Percentiles rank a stretch among this genome's conserved stretches.
Conservation (phyloP, 225 moss, liverwort and hornwort species). For the Polytrichum commune region DNA sequence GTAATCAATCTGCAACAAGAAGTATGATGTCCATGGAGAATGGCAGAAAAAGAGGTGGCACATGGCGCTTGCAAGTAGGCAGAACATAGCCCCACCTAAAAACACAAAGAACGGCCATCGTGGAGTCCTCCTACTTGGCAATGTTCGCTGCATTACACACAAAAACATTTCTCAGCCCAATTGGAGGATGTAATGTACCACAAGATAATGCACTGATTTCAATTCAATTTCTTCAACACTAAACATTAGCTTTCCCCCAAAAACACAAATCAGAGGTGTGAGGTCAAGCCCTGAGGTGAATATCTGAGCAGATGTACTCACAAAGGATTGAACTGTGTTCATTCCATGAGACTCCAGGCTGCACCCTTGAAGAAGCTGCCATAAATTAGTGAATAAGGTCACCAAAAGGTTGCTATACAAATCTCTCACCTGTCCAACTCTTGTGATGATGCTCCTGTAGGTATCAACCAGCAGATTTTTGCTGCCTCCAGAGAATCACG, state of each 20-base stretch:
- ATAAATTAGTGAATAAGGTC: slow-evolving; percentile 1
- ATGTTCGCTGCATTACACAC: neutral
- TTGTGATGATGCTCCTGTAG: slow-evolving; percentile 2
- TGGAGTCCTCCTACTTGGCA: slow-evolving; percentile 16
- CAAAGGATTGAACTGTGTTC: neutral
- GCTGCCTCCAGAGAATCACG: neutral
- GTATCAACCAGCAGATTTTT: neutral
- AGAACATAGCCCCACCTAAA: slow-evolving; percentile 52
- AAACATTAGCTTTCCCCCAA: too few relatives aligned
- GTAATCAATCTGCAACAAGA: slow-evolving; percentile 50
- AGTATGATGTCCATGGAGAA: slow-evolving; percentile 30
- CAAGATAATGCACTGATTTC: too few relatives aligned
- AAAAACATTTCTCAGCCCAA: neutral
- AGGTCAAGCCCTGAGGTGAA: too few relatives aligned
- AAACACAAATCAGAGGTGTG: too few relatives aligned
- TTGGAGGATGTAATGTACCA: neutral
- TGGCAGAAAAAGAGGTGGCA: slow-evolving; percentile 58
- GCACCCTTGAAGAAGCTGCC: slow-evolving; percentile 14
- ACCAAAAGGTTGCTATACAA: slow-evolving; percentile 3
- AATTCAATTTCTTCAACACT: too few relatives aligned
- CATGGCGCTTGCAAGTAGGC: slow-evolving; percentile 48
- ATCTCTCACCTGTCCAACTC: neutral
- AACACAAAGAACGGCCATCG: slow-evolving; percentile 62
- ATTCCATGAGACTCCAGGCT: neutral
- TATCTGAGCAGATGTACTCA: neutral